Conservation (phyloP, 2,329 filamentous ascomycete species). For the Cadophora luteo-olivacea region DNA sequence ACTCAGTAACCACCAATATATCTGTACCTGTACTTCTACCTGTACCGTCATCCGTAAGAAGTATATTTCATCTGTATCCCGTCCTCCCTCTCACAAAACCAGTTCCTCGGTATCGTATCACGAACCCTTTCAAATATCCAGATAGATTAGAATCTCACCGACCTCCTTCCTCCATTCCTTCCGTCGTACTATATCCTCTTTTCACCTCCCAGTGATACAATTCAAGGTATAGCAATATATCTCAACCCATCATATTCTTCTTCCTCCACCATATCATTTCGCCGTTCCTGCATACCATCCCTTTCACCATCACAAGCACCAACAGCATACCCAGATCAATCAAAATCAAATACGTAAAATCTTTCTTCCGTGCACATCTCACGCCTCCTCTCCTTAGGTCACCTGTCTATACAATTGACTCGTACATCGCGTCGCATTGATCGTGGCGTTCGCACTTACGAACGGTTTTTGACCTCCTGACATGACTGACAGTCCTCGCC, state of each 20-base stretch:
- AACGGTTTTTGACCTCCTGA: no score
- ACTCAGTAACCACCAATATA: background rate
- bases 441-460: background rate
- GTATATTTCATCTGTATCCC: background rate
- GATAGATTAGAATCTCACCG: background rate
- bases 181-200: background rate
- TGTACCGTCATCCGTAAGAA: background rate
- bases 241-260: background rate
- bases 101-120: constrained; percentile 6
- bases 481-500: no score
- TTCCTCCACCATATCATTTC: background rate
- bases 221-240: background rate
- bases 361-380: background rate
- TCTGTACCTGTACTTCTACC: background rate
- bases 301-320: background rate
- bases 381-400: background rate
- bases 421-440: background rate
- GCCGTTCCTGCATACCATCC: constrained; percentile 1
- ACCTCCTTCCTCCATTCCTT: background rate
- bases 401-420: background rate
- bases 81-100: background rate
- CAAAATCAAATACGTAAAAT: background rate
- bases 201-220: no score
- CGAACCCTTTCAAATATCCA: background rate
- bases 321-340: background rate